Conservation (phyloP, 257 asterid species). For the Solanum chmielewskii region DNA sequence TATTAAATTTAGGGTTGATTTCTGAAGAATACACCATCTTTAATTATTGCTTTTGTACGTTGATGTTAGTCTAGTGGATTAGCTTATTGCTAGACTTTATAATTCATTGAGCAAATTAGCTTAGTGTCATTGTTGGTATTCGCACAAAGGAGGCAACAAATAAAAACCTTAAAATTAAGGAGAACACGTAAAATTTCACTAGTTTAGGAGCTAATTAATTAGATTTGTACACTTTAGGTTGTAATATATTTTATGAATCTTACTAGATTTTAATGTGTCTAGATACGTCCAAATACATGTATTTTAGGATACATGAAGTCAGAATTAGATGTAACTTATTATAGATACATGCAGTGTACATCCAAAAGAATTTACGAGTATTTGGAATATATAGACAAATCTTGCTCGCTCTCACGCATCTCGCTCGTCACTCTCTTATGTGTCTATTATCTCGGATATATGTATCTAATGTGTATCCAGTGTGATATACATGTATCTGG, state of each 20-base stretch:
- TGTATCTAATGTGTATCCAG: no score
- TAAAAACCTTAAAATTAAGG: background rate
- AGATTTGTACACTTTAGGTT: no score
- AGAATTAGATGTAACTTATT: background rate
- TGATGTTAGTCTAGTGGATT: background rate
- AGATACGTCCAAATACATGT: background rate
- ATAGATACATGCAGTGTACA: background rate
- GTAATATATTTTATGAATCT: no score
- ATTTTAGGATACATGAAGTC: background rate
- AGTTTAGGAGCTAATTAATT: background rate
- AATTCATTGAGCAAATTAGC: background rate
- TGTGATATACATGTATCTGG: background rate
- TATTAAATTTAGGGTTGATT: background rate
- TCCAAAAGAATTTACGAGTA: background rate
- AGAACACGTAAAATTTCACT: background rate
- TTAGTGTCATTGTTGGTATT: background rate
- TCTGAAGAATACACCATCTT: background rate
- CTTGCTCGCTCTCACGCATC: background rate
- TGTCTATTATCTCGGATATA: background rate
- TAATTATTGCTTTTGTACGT: background rate
- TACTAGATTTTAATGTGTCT: background rate
- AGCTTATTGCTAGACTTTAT: background rate
- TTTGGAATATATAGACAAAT: no score
- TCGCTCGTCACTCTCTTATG: background rate
- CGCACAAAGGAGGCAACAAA: background rate